Percentiles rank a stretch among this genome's conserved stretches.
Evolutionary conservation across 2,329 filamentous ascomycete genomes (phyloP).

Genomic region (Rhinocladiella similis): DNA sequence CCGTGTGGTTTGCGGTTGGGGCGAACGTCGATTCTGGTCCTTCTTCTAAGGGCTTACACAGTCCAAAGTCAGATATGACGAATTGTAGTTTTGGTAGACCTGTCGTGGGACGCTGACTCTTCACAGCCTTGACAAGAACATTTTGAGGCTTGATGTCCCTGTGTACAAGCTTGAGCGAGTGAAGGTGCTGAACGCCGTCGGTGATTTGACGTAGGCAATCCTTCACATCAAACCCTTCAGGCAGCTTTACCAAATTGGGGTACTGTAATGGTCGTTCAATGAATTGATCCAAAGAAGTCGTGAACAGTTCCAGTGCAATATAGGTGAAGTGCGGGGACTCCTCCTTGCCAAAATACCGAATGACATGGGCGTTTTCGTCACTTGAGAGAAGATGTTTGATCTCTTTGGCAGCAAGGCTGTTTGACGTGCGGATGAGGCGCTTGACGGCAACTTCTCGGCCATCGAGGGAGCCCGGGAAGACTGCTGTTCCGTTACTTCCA

Average conservation of each 20-base stretch:
- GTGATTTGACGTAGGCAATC: conserved; percentile 86
- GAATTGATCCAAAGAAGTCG: conserved; percentile 88
- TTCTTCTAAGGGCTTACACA: conserved; percentile 89
- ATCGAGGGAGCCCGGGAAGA: conserved; percentile 93
- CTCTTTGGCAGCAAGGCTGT: conserved; percentile 91
- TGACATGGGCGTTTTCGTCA: conserved; percentile 94
- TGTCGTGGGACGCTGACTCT: conserved; percentile 25
- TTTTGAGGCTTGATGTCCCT: conserved; percentile 98
- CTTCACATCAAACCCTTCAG: conserved; percentile 68
- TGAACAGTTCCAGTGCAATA: conserved; percentile 91
- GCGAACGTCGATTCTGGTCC: conserved; percentile 93
- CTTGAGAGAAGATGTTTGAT: conserved; percentile 87
- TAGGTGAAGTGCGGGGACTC: conserved; percentile 88
- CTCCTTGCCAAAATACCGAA: conserved; percentile 93
- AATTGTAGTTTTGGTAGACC: conserved; percentile 67
- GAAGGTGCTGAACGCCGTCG: conserved; percentile 82
- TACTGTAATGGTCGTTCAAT: conserved; percentile 73
- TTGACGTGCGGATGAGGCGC: conserved; percentile 93
- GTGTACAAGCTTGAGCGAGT: conserved; percentile 91
- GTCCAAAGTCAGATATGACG: conserved; percentile 93
- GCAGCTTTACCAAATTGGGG: conserved; percentile 67
- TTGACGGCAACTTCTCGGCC: conserved; percentile 93
- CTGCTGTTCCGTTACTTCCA: conserved; percentile 94
- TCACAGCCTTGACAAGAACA: conserved; percentile 71
- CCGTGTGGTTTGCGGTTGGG: conserved; percentile 75